Evolutionary conservation across 2,329 filamentous ascomycete genomes (phyloP).

Genomic region (Endocalyx cinctus): DNA sequence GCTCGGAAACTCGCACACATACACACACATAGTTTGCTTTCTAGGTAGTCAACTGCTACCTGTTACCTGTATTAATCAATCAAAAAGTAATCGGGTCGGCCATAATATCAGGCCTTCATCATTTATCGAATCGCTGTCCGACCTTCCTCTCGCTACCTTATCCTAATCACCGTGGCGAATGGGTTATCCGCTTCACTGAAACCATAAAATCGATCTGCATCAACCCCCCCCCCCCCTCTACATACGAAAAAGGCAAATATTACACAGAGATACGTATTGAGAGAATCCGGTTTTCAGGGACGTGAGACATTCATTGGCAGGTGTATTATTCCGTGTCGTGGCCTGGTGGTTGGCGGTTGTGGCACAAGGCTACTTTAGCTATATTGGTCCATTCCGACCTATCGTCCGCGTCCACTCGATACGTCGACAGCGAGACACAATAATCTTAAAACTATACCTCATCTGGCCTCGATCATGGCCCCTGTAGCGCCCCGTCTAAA

Average conservation of each 20-base stretch:
- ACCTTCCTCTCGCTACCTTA: too few species aligned
- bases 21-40: too few species aligned
- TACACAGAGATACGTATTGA: constrained; percentile 13
- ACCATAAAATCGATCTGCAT: constrained; percentile 23
- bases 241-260: constrained; percentile 20
- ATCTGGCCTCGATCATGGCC: constrained; percentile 48
- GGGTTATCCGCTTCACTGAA: too few species aligned
- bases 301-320: constrained; percentile 21
- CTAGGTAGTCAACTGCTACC: too few species aligned
- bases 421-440: constrained; percentile 20
- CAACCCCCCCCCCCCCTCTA: constrained; percentile 14
- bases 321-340: constrained; percentile 22
- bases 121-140: too few species aligned
- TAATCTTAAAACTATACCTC: constrained; percentile 26
- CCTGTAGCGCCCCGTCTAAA: constrained; percentile 56
- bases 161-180: too few species aligned
- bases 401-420: constrained; percentile 21
- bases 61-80: too few species aligned
- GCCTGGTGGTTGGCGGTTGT: constrained; percentile 18
- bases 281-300: constrained; percentile 21
- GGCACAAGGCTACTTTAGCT: constrained; percentile 22
- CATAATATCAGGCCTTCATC: too few species aligned
- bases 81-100: too few species aligned
- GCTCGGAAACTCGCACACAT: too few species aligned
- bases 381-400: constrained; percentile 22